Conservation (phyloP, 306 rosid genomes). For the Sesbania bispinosa region DNA sequence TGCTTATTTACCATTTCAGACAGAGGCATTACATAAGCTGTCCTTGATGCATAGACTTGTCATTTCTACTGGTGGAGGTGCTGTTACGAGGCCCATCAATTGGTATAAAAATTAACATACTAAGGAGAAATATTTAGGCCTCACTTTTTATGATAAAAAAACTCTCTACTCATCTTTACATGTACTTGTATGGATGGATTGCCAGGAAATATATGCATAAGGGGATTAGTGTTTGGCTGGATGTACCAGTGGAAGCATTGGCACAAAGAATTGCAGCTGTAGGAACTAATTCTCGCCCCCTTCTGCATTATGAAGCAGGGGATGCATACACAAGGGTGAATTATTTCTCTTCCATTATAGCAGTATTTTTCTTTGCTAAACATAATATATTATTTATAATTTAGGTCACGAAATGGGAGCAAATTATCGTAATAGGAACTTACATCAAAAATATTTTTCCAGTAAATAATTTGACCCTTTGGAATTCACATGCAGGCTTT, state of each 20-base stretch:
- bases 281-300: constrained; percentile 91
- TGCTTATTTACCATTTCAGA: constrained; percentile 47
- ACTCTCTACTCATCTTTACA: constrained; percentile 12
- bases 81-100: constrained; percentile 76
- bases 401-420: neutral
- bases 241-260: constrained; percentile 90
- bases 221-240: constrained; percentile 90
- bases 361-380: neutral
- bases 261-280: constrained; percentile 87
- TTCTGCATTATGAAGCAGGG: constrained; percentile 72
- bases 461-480: constrained; percentile 2
- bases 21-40: constrained; percentile 62
- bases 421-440: neutral
- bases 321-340: constrained; percentile 71
- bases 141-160: neutral
- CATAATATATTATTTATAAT: neutral
- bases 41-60: constrained; percentile 61
- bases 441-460: neutral
- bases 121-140: neutral
- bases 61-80: constrained; percentile 98
- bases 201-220: constrained; percentile 85
- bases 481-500: constrained; percentile 58
- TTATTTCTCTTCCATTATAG: constrained; percentile 19
- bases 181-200: constrained; percentile 22
- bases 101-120: constrained; percentile 52